phyloP scores from a whole-genome alignment of 805 yeast species.

The Ogataea ganodermae region DNA sequence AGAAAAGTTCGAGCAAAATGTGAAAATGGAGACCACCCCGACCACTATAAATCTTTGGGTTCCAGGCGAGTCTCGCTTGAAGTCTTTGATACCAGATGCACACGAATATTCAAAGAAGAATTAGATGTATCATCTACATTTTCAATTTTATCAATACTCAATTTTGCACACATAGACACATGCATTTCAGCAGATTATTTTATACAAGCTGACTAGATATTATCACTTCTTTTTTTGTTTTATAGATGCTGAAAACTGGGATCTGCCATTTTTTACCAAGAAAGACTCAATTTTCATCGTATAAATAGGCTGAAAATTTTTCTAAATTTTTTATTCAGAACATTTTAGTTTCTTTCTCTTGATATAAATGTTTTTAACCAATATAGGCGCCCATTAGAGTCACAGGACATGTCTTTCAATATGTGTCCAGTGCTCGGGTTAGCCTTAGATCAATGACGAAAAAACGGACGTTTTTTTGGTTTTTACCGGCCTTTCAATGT shows the following conservation, averaged over 20 bases:
- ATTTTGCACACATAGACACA: background rate
- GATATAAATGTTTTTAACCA: constrained; percentile 31
- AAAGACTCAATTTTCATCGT: background rate
- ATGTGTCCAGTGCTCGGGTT: constrained; percentile 85
- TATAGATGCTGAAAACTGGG: background rate
- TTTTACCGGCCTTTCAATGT: constrained; percentile 55
- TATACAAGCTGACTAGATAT: no score
- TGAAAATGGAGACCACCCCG: constrained; percentile 58
- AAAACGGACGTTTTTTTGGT: constrained; percentile 33
- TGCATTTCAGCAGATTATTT: background rate
- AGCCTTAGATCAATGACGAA: constrained; percentile 66
- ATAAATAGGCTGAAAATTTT: constrained; percentile 9
- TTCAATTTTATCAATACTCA: background rate
- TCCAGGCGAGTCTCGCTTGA: constrained; percentile 51
- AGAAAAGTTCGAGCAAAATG: constrained; percentile 56
- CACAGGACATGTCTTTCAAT: constrained; percentile 58
- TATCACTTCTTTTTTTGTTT: no score
- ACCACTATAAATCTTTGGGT: constrained; percentile 64
- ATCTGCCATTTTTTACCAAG: constrained; percentile 1
- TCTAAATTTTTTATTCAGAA: constrained; percentile 19
- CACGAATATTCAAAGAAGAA: constrained; percentile 57
- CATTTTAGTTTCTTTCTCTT: constrained; percentile 2
- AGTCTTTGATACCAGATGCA: constrained; percentile 55
- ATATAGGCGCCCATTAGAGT: constrained; percentile 84
- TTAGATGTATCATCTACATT: constrained; percentile 13